Conservation (phyloP, 1,284 basidiomycete genomes). For the Trametes pubescens region DNA sequence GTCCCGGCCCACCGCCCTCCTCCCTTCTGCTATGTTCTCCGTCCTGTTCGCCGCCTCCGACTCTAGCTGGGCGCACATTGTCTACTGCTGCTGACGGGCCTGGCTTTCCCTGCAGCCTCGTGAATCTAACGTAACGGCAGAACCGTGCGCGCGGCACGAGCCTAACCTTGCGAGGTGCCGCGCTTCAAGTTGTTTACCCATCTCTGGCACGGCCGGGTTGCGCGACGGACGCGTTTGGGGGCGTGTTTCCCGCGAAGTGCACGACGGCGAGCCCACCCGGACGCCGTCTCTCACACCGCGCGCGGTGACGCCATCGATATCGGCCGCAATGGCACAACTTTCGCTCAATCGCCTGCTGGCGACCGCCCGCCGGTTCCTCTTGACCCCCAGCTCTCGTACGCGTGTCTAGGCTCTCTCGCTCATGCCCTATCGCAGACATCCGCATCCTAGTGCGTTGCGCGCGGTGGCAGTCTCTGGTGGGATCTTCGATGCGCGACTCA, state of each 20-base stretch:
- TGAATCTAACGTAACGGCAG: slow-evolving; percentile 1
- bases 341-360: slow-evolving; percentile 6
- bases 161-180: background rate
- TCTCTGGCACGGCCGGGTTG: background rate
- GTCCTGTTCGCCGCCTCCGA: background rate
- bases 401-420: background rate
- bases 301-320: slow-evolving; percentile 17
- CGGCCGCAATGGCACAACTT: slow-evolving; percentile 9
- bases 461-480: background rate
- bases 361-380: background rate
- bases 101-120: background rate
- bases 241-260: background rate
- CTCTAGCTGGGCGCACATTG: background rate
- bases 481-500: background rate
- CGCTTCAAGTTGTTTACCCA: background rate
- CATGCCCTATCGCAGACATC: background rate
- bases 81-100: background rate
- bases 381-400: background rate
- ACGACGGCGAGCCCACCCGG: background rate
- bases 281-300: slow-evolving; percentile 4
- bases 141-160: background rate
- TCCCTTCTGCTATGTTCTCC: background rate
- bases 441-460: background rate
- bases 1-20: background rate
- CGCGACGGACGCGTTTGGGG: slow-evolving; percentile 11